Evolutionary conservation across 2,329 filamentous ascomycete species (phyloP), one percentile per base, ranked within the genome.

Genomic region (Conoideocrella luteorostrata): DNA sequence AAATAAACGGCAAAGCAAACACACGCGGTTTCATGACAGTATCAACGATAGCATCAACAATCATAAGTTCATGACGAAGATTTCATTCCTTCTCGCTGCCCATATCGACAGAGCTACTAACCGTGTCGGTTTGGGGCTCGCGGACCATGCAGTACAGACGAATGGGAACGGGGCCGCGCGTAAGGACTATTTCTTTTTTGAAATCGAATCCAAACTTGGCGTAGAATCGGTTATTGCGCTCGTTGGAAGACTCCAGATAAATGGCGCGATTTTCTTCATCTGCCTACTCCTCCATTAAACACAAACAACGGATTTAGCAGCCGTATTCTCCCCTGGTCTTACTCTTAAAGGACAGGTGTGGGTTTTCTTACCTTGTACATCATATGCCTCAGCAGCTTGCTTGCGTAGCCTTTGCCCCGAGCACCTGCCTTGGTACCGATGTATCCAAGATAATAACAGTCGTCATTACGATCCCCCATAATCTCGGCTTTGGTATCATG

Each of bases 381-480:
- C 65, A 88, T 82, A 58, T 86, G 72, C 60, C 81, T 73, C 50
- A 93, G 78, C 49, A 90, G 71, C 65, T 79, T 82, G 52, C 74
- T 74, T 13, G 80, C 85, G 61, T 87, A 87, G 10, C 88, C 87
- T 53, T 82, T 82, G 38, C 86, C 79, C 48, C 84, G 78, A 4
- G 82, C 79, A 48, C 71, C 72, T 26, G 84, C 80, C 61, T 82
- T 84, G 40, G 85, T 89, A 49, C 87, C 88, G 48, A 94, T 72
- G 63, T 91, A 93, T 38, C 89, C 85, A 43, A 94, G 79, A 62
- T 93, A 93, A 74, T 86, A 93, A 58, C 77, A 81, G 48, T 84
- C 71, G 52, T 71, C 62, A 58, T 88, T 82, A 40, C 80, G 74
- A 30, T 75, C 70, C 18, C 83, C 82, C 62, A 93, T 75, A 48